Base-by-base conservation (phyloP, 345 rosid genomes). In the Acer campestre region DNA sequence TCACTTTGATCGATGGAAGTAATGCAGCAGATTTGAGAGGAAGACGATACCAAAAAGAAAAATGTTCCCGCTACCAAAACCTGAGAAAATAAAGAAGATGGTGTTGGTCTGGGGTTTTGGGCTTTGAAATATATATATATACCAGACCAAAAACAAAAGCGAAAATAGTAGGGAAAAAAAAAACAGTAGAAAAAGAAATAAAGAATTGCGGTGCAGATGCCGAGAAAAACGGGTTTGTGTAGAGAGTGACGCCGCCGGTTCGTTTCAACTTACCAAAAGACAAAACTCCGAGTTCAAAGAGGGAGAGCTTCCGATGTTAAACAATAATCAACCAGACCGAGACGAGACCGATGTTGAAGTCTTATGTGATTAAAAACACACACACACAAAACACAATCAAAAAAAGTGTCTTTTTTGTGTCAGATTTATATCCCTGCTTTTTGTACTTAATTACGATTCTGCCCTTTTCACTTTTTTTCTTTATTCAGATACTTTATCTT, bases 21-120 rank as follows among this genome's bases (percentile, higher is more conserved):
- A 79, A 71, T 82, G 85, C 53, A 76, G 80, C 68, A 79, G 74
- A 13, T 18, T 38, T 38, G 11, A 64, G 40, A 46, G 27, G 9
- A 63, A 31, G 18, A 31, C 35, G 29, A 31, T 27, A 14, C 68
- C 9, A 59, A 56, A n/a, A 22, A 59, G n/a, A 56, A 17, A 6
- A 18, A 42, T 7, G 8, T 7, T 8, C 2, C 9, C 12, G 13
- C 49, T 10, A 2, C 49, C 13, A 46, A 46, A 46, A 46, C 49
- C 10, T 9, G 49, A 9, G 49, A 46, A 46, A 2, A 46, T 42
- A 42, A 42, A 42, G 10, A 22, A 7, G 62, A 58, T 20, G 62
- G 61, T 22, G 58, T 53, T 11, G 58, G 18, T 53, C 7, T 16
- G 6, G 55, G 63, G 63, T 22, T 25, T 59, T 59, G 58, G 58